Evolutionary conservation across 352 stramenopile genomes (phyloP), one percentile per base, ranked within the genome.

Genomic region (Pythium coloratum): DNA sequence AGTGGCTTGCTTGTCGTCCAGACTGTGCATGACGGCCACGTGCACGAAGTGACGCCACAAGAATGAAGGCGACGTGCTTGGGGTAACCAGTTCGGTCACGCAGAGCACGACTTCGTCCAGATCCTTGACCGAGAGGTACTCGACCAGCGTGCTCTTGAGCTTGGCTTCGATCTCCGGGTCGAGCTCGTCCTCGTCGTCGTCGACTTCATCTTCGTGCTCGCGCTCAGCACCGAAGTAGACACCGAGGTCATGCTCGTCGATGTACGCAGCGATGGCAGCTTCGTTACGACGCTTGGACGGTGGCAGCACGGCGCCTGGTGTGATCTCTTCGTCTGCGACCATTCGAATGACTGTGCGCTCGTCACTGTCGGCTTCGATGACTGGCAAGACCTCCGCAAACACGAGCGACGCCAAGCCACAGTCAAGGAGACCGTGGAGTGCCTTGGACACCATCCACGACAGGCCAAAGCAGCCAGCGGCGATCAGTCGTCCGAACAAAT

Each of bases 261-360:
- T 73, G 65, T 88, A 95, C 30, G 74, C 67, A 53, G 80, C 64
- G 16, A 92, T 76, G 3, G 78, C 76, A 2, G 73, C 53, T 20
- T 88, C 73, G 30, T 87, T 79, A 6, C 44, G 51, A 6, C 75
- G 74, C 61, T 80, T 72, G 1, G 72, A 71, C 8, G 51, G 59
- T 55, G 87, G 82, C 26, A 92, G 38, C 3, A 91, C 77, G 33
- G 69, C 81, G 36, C 77, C 76, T 2, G 79, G 64, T 6, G 65
- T 73, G n/a, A 96, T 76, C 59, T 95, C 86, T 67, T 96, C 88
- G 50, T 93, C 85, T 1, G 73, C 84, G 51, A 96, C 67, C 88
- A 94, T 93, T 20, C 82, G 80, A 28, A 82, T 71, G 16, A 96
- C 86, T 10, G 77, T 86, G 3, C 69, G 72, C 61, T 81, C 65